Percentiles rank a stretch among this genome's conserved stretches.
Evolutionary conservation across 805 yeast species (phyloP).

Genomic region (Ogataea zsoltii): DNA sequence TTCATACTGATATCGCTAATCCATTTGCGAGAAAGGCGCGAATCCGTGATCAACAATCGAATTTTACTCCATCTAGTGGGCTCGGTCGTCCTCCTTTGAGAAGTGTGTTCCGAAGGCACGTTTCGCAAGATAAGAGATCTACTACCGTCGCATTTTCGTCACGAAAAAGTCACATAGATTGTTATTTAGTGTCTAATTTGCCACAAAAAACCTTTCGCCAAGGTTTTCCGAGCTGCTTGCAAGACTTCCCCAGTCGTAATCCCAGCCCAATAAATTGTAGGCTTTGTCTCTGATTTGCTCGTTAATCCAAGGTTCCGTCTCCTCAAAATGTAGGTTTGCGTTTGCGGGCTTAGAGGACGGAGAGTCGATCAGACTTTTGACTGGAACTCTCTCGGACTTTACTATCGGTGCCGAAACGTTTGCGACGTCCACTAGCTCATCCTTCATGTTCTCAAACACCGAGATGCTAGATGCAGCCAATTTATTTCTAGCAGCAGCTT

Average conservation of each 20-base stretch:
- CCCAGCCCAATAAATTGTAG: slow-evolving; percentile 7
- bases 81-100: too few species aligned
- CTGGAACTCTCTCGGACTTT: slow-evolving; percentile 12
- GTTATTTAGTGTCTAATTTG: neutral
- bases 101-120: too few species aligned
- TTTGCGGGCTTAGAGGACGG: neutral
- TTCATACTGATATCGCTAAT: too few species aligned
- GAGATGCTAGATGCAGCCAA: slow-evolving; percentile 14
- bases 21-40: too few species aligned
- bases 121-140: too few species aligned
- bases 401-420: slow-evolving; percentile 19
- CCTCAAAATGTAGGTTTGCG: neutral
- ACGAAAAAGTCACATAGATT: too few species aligned
- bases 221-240: neutral
- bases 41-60: too few species aligned
- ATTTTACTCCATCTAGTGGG: too few species aligned
- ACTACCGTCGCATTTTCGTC: too few species aligned
- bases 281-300: slow-evolving; percentile 6
- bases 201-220: neutral
- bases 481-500: slow-evolving; percentile 17
- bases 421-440: slow-evolving; percentile 19
- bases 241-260: slow-evolving; percentile 7
- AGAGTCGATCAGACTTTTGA: slow-evolving; percentile 9
- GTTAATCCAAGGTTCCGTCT: slow-evolving; percentile 4
- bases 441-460: slow-evolving; percentile 20